phyloP scores from a whole-genome alignment of 805 yeast species.

The Pichia scutulata region DNA sequence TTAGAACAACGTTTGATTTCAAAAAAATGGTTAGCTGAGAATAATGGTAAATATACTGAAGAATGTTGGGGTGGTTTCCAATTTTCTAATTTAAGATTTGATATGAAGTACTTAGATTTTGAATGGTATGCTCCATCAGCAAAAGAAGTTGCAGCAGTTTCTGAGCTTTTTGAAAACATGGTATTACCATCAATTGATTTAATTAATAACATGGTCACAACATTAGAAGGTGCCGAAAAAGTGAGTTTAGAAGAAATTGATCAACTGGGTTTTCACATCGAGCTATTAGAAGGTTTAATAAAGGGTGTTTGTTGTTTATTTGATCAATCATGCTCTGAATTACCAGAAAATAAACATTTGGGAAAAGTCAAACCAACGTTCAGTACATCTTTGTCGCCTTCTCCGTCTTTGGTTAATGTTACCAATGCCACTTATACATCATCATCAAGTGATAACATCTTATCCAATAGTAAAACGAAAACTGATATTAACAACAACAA shows the following conservation, averaged over 20 bases:
- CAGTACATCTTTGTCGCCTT: slow-evolving; percentile 14
- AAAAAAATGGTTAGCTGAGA: slow-evolving; percentile 32
- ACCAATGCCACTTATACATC: slow-evolving; percentile 1
- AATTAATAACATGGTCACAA: slow-evolving; percentile 44
- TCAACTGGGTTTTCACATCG: slow-evolving; percentile 17
- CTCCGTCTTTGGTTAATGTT: slow-evolving; percentile 16
- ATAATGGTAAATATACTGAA: slow-evolving; percentile 33
- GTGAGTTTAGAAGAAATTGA: slow-evolving; percentile 21
- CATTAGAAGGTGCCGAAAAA: slow-evolving; percentile 39
- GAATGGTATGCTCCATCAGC: slow-evolving; percentile 69
- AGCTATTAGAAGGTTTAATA: slow-evolving; percentile 27
- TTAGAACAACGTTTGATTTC: slow-evolving; percentile 48
- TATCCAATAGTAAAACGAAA: neutral
- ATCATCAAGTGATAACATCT: neutral
- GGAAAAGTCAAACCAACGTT: neutral
- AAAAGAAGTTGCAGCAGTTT: slow-evolving; percentile 52
- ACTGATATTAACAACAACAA: neutral
- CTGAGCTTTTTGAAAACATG: slow-evolving; percentile 46
- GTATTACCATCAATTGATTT: slow-evolving; percentile 36
- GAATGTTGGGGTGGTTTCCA: slow-evolving; percentile 74
- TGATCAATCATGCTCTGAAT: slow-evolving; percentile 50
- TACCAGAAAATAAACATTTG: slow-evolving; percentile 5
- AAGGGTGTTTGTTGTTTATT: slow-evolving; percentile 67
- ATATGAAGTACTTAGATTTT: slow-evolving; percentile 42
- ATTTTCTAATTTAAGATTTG: slow-evolving; percentile 44